Conservation (phyloP, 768 basidiomycete species). For the Tricholoma hemisulphureum region DNA sequence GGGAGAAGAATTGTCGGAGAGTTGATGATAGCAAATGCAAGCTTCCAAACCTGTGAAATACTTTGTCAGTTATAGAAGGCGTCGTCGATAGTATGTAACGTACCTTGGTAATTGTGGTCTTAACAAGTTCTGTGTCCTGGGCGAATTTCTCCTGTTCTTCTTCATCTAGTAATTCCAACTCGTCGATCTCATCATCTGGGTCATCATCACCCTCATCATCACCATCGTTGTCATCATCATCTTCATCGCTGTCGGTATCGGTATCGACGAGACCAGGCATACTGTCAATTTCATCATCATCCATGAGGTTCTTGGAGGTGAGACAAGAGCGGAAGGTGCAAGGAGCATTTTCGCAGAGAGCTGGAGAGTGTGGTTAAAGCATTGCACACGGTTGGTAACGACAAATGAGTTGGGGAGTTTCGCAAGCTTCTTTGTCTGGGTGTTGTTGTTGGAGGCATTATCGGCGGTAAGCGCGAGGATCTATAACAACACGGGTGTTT, state of each 20-base stretch:
- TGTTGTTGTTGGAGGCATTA: slow-evolving; percentile 36
- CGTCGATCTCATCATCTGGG: no score
- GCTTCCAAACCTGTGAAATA: background rate
- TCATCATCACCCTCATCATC: no score
- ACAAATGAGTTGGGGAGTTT: slow-evolving; percentile 19
- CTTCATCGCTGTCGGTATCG: no score
- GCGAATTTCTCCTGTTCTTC: no score
- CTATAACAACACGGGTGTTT: slow-evolving; percentile 11
- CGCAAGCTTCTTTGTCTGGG: slow-evolving; percentile 29
- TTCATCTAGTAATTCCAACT: no score
- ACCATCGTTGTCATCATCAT: no score
- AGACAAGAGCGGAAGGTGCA: no score
- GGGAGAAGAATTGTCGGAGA: slow-evolving; percentile 18
- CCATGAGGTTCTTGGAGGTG: slow-evolving; percentile 1
- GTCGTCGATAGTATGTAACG: slow-evolving; percentile 24
- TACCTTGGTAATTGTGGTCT: no score
- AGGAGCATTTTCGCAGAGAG: slow-evolving; percentile 34
- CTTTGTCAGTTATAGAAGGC: slow-evolving; percentile 7
- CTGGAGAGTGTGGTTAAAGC: slow-evolving; percentile 41
- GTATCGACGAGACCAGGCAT: background rate
- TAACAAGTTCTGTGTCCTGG: no score
- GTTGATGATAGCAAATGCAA: slow-evolving; percentile 5
- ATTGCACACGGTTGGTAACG: slow-evolving; percentile 23
- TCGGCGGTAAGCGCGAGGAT: slow-evolving; percentile 34
- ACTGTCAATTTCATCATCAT: background rate